phyloP scores from a whole-genome alignment of 129 eudicot species.

The Sambucus nigra region DNA sequence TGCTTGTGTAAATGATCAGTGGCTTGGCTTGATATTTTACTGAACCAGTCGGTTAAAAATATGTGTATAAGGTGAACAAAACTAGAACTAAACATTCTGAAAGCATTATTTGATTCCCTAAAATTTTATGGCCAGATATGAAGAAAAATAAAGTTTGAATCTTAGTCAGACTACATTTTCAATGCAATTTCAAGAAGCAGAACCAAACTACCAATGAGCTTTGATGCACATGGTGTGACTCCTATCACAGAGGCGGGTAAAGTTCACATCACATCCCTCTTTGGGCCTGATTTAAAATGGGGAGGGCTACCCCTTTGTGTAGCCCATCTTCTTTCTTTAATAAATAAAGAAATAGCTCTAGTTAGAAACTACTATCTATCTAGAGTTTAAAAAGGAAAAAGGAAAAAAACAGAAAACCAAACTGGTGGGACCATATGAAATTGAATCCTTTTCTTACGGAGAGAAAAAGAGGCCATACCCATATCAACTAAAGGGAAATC shows the following conservation, averaged over 20 bases:
- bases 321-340: too few relatives aligned
- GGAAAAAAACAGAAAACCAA: too few relatives aligned
- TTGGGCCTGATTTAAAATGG: too few relatives aligned
- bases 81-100: background rate
- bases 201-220: too few relatives aligned
- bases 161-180: background rate
- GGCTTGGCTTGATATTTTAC: conserved; percentile 94
- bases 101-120: background rate
- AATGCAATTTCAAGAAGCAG: background rate
- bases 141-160: background rate
- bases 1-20: conserved; percentile 79
- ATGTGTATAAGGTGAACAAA: background rate
- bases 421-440: background rate
- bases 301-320: too few relatives aligned
- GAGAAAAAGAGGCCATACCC: conserved; percentile 36
- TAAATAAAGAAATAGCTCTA: too few relatives aligned
- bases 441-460: background rate
- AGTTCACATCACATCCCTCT: too few relatives aligned
- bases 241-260: too few relatives aligned
- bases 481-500: conserved; percentile 69
- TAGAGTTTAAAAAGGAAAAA: too few relatives aligned
- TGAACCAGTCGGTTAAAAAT: conserved; percentile 22
- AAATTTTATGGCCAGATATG: background rate
- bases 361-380: too few relatives aligned
- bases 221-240: too few relatives aligned